Conservation (phyloP, 169 alveolate genomes). For the Cryptosporidium andersoni region DNA sequence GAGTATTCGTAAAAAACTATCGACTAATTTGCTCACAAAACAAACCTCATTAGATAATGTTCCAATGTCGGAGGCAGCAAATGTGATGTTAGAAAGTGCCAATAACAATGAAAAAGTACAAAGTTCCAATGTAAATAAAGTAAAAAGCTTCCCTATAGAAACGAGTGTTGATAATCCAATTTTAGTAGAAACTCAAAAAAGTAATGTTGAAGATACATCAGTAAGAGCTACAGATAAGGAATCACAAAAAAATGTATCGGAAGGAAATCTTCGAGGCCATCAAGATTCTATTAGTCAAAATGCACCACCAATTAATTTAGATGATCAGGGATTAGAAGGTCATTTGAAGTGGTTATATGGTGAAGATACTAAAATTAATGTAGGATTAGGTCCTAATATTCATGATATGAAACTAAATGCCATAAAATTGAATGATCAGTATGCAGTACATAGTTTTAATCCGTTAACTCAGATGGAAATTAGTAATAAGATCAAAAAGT, state of each 20-base stretch:
- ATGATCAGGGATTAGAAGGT: constrained; percentile 56
- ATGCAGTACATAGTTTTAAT: constrained; percentile 52
- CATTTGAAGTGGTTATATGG: constrained; percentile 68
- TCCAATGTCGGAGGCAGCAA: too few species aligned
- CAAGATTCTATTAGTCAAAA: too few species aligned
- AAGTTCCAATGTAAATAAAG: too few species aligned
- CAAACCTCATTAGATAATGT: too few species aligned
- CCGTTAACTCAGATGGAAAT: constrained; percentile 49
- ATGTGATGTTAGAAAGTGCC: too few species aligned
- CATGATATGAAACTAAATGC: constrained; percentile 26
- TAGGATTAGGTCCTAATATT: constrained; percentile 58
- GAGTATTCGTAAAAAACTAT: too few species aligned
- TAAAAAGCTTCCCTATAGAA: too few species aligned
- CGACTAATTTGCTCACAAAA: too few species aligned
- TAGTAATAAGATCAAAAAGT: constrained; percentile 36
- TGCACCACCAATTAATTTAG: constrained; percentile 19
- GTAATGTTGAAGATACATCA: too few species aligned
- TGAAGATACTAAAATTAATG: constrained; percentile 56
- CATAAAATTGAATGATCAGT: constrained; percentile 30
- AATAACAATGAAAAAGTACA: too few species aligned
- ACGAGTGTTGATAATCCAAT: too few species aligned
- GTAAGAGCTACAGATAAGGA: not conserved
- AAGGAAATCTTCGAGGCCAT: constrained; percentile 1
- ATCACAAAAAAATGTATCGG: not conserved
- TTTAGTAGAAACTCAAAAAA: too few species aligned